phyloP scores from a whole-genome alignment of 2,329 filamentous ascomycete genomes.

The Talaromyces sp. region DNA sequence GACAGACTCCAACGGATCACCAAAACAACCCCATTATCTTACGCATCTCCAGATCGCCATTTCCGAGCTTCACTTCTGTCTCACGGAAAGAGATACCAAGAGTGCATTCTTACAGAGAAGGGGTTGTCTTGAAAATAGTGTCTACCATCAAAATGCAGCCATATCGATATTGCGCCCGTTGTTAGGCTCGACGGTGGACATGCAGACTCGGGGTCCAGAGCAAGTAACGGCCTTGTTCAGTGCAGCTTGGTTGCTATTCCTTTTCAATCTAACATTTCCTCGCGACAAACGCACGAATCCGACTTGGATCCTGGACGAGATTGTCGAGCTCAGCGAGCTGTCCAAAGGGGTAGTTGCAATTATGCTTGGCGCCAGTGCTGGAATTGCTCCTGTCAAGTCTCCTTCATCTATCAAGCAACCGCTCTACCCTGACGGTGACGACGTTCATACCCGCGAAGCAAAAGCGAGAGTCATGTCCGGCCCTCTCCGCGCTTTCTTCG shows the following conservation, averaged over 20 bases:
- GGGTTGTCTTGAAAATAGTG: neutral
- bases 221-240: constrained; percentile 8
- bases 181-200: neutral
- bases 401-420: neutral
- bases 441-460: neutral
- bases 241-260: constrained; percentile 7
- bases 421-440: neutral
- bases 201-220: neutral
- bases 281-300: neutral
- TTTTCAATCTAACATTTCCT: constrained; percentile 11
- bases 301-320: constrained; percentile 13
- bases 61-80: constrained; percentile 10
- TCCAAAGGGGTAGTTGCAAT: constrained; percentile 14
- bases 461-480: constrained; percentile 8
- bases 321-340: constrained; percentile 15
- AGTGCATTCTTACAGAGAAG: neutral
- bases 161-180: constrained; percentile 8
- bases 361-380: neutral
- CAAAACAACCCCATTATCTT: constrained; percentile 9
- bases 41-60: constrained; percentile 15
- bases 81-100: neutral
- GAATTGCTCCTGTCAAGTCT: neutral
- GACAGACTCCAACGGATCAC: neutral
- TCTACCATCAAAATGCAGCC: constrained; percentile 16
- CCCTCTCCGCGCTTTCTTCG: constrained; percentile 8